Conservation (phyloP, 768 basidiomycete genomes). For the Panellus pusillus region DNA sequence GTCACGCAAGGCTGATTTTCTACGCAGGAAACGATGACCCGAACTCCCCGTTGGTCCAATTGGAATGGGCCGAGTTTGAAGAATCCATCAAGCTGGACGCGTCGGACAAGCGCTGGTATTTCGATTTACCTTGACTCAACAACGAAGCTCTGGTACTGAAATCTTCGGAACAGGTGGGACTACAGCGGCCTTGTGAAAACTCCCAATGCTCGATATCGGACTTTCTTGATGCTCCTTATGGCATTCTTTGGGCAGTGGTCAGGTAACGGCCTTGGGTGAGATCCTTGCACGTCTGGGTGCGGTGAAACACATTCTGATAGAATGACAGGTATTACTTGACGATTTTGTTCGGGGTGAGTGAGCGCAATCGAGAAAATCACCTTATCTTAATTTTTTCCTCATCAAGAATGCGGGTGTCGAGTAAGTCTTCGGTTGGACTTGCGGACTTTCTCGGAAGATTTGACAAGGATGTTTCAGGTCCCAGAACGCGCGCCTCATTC, state of each 20-base stretch:
- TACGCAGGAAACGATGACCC: slow-evolving; percentile 27
- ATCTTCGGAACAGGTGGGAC: slow-evolving; percentile 26
- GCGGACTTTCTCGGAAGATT: background rate
- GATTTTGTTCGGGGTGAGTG: slow-evolving; percentile 22
- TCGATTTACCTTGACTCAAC: background rate
- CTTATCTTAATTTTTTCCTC: background rate
- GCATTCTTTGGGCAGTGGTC: slow-evolving; percentile 35
- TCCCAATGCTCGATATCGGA: slow-evolving; percentile 32
- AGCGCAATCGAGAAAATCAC: no score
- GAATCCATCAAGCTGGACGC: slow-evolving; percentile 37
- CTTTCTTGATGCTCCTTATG: slow-evolving; percentile 38
- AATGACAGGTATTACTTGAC: slow-evolving; percentile 25
- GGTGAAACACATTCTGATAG: no score
- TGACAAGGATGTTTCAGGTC: slow-evolving; percentile 9
- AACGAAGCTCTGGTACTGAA: background rate
- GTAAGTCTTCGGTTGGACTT: background rate
- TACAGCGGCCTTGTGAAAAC: slow-evolving; percentile 37
- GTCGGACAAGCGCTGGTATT: slow-evolving; percentile 43
- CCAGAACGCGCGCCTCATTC: slow-evolving; percentile 24
- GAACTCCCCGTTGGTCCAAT: slow-evolving; percentile 34
- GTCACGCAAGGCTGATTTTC: no score
- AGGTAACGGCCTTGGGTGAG: slow-evolving; percentile 24
- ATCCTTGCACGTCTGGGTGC: background rate
- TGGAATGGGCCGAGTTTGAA: slow-evolving; percentile 40
- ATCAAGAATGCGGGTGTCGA: slow-evolving; percentile 25